Evolutionary conservation across 805 yeast genomes (phyloP).

Genomic region (Kazachstania martiniae): DNA sequence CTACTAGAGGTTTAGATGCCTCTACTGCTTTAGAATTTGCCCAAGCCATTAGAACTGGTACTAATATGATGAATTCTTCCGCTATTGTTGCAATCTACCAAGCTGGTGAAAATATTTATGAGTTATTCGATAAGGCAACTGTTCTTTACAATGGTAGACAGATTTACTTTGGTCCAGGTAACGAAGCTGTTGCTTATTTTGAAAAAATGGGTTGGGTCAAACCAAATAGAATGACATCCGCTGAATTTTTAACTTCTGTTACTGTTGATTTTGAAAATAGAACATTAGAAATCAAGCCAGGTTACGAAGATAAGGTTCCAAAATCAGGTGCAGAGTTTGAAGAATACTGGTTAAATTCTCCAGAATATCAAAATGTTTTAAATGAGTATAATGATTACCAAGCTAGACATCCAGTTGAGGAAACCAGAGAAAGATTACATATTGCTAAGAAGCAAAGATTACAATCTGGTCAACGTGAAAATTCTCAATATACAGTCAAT

Average conservation of each 20-base stretch:
- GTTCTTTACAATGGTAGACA: constrained; percentile 52
- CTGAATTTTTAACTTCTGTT: constrained; percentile 55
- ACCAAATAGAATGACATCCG: constrained; percentile 54
- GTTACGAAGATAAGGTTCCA: constrained; percentile 43
- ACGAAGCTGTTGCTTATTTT: constrained; percentile 44
- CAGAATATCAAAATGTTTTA: constrained; percentile 35
- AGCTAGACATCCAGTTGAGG: constrained; percentile 33
- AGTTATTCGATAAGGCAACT: constrained; percentile 49
- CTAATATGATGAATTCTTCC: constrained; percentile 45
- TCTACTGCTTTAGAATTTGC: constrained; percentile 60
- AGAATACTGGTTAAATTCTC: constrained; percentile 46
- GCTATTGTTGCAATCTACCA: constrained; percentile 59
- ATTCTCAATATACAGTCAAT: constrained; percentile 35
- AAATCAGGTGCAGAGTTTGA: constrained; percentile 47
- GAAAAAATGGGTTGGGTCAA: constrained; percentile 51
- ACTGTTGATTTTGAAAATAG: constrained; percentile 55
- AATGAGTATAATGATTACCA: constrained; percentile 32
- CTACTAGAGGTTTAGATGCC: constrained; percentile 62
- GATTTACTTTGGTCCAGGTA: constrained; percentile 47
- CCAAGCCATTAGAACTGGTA: constrained; percentile 47
- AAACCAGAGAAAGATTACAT: constrained; percentile 31
- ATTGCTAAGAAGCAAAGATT: constrained; percentile 33
- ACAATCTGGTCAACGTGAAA: constrained; percentile 30
- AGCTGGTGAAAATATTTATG: constrained; percentile 55
- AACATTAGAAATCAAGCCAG: constrained; percentile 33